phyloP scores from a whole-genome alignment of 495 filamentous ascomycete species.

The Articulospora tetracladia region DNA sequence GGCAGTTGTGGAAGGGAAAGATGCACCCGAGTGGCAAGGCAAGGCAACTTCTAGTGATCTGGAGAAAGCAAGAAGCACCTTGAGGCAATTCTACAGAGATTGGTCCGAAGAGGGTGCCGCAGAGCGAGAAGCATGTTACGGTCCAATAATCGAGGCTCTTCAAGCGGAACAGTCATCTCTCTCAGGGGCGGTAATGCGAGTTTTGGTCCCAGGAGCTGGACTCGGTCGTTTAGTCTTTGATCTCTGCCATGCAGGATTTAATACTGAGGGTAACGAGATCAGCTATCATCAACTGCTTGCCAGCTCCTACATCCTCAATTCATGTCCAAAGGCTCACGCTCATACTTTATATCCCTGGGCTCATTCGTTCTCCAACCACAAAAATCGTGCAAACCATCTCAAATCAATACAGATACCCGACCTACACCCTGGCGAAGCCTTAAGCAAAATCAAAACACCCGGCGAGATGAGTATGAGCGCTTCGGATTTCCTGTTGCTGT shows the following conservation, averaged over 20 bases:
- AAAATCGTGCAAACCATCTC: conserved; percentile 65
- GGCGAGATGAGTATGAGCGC: conserved; percentile 82
- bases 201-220: conserved; percentile 88
- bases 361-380: conserved; percentile 75
- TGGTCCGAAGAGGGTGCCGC: conserved; percentile 76
- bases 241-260: conserved; percentile 68
- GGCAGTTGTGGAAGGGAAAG: conserved; percentile 13
- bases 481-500: conserved; percentile 77
- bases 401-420: conserved; percentile 70
- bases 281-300: conserved; percentile 90
- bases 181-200: conserved; percentile 42
- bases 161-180: conserved; percentile 15
- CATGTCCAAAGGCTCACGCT: conserved; percentile 33
- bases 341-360: conserved; percentile 80
- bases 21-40: conserved; percentile 56
- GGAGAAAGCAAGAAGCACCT: conserved; percentile 85
- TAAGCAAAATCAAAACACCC: conserved; percentile 14
- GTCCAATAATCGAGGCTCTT: conserved; percentile 53
- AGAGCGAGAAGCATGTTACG: conserved; percentile 74
- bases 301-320: conserved; percentile 81
- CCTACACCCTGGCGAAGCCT: conserved; percentile 55
- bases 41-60: conserved; percentile 65
- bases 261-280: conserved; percentile 89
- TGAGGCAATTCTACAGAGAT: conserved; percentile 92
- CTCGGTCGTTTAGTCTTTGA: conserved; percentile 86